Evolutionary conservation across 225 moss, liverwort and hornwort species (phyloP).

Genomic region (Rhytidiadelphus loreus): DNA sequence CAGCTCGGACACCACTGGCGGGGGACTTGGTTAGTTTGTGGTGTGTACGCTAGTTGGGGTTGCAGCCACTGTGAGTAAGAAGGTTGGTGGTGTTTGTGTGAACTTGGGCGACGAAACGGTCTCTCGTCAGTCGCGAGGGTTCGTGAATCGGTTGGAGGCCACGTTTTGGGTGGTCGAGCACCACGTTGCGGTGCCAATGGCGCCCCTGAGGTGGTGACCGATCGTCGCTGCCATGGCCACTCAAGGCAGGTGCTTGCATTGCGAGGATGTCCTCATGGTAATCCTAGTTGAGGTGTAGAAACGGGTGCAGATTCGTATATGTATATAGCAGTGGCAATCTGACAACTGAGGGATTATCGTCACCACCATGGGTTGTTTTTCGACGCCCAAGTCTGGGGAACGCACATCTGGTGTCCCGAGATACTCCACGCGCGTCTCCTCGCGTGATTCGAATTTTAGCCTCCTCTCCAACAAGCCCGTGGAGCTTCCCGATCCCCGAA

Average conservation of each 20-base stretch:
- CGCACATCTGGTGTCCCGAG: neutral
- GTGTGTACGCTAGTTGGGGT: neutral
- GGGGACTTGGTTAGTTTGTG: neutral
- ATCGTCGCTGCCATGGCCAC: neutral
- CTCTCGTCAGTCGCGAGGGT: neutral
- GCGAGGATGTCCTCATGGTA: neutral
- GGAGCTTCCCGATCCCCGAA: slow-evolving; percentile 30
- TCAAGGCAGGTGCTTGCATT: neutral
- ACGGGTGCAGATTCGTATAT: neutral
- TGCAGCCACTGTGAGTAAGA: neutral
- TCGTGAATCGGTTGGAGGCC: neutral
- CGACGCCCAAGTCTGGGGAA: slow-evolving; percentile 12
- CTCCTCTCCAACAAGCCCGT: slow-evolving; percentile 26
- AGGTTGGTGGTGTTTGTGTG: neutral
- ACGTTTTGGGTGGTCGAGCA: neutral
- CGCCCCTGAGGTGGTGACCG: neutral
- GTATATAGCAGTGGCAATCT: neutral
- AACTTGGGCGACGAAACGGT: neutral
- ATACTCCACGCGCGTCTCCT: neutral
- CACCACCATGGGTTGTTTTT: slow-evolving; percentile 20
- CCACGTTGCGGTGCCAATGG: neutral
- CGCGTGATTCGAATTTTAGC: slow-evolving; percentile 3
- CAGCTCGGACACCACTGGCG: neutral
- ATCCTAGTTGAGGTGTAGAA: neutral
- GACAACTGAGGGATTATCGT: neutral